These are phyloP conservation scores for Aspergillus kassunensis DNA, from an alignment of 495 filamentous ascomycete species.

Conservation along the genomic window DNA sequence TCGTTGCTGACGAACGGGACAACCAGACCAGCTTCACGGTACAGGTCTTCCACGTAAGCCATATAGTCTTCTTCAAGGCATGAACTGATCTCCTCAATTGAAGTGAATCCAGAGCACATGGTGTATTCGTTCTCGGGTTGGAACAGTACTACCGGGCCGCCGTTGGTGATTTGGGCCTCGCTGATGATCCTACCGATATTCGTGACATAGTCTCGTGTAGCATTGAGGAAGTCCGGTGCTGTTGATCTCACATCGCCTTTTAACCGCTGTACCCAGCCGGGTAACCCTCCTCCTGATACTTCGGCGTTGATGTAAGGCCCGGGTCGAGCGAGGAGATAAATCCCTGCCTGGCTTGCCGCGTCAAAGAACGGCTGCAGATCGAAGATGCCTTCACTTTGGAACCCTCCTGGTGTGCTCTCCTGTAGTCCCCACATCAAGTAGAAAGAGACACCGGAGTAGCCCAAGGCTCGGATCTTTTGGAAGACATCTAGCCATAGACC, in stretches of 20 bases:
- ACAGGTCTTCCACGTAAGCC: not conserved
- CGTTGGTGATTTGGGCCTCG: conserved; percentile 41
- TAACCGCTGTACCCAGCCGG: conserved; percentile 46
- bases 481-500: conserved; percentile 60
- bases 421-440: not conserved
- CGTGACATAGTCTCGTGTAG: conserved; percentile 30
- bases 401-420: too few relatives aligned
- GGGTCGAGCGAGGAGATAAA: conserved; percentile 67
- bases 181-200: too few relatives aligned
- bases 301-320: conserved; percentile 66
- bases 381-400: too few relatives aligned
- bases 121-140: conserved; percentile 51
- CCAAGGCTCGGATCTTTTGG: conserved; percentile 57
- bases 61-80: conserved; percentile 23
- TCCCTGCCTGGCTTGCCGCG: conserved; percentile 57
- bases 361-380: conserved; percentile 50
- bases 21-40: conserved; percentile 41
- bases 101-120: too few relatives aligned
- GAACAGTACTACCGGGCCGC: conserved; percentile 49
- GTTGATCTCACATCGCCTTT: too few relatives aligned
- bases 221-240: not conserved
- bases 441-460: conserved; percentile 48
- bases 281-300: conserved; percentile 52
- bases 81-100: too few relatives aligned
- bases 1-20: conserved; percentile 52